Conservation (phyloP, 768 basidiomycete genomes). For the Lactarius evosmus region DNA sequence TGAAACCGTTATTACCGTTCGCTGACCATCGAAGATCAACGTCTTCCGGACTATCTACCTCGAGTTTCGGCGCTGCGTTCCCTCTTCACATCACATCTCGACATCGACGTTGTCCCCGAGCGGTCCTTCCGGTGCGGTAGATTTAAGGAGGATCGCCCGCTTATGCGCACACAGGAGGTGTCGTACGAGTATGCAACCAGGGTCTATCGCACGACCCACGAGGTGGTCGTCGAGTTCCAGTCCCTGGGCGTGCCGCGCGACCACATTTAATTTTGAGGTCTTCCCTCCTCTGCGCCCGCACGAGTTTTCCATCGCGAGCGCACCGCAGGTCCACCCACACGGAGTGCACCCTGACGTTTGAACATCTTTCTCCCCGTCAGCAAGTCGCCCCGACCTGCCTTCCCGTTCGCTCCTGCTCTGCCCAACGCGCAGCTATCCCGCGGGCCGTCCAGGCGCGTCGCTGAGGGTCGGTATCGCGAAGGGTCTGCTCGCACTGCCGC, state of each 20-base stretch:
- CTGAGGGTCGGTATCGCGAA: constrained; percentile 62
- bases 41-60: constrained; percentile 66
- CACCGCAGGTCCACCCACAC: constrained; percentile 64
- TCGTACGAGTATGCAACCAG: constrained; percentile 82
- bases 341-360: constrained; percentile 86
- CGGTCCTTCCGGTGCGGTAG: constrained; percentile 81
- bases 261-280: constrained; percentile 85
- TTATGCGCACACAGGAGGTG: constrained; percentile 63
- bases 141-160: constrained; percentile 24
- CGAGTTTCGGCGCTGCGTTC: constrained; percentile 57
- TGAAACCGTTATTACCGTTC: not conserved
- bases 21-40: constrained; percentile 44
- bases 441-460: constrained; percentile 50
- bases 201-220: constrained; percentile 76
- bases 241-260: constrained; percentile 67
- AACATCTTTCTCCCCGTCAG: constrained; percentile 59
- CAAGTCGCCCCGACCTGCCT: not conserved
- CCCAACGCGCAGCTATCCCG: not conserved
- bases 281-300: constrained; percentile 82
- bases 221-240: constrained; percentile 83
- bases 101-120: constrained; percentile 80
- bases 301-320: constrained; percentile 92
- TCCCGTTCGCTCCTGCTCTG: not conserved
- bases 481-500: constrained; percentile 63
- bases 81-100: constrained; percentile 74